phyloP scores from a whole-genome alignment of 805 yeast species.

The Starmerella kuoi region DNA sequence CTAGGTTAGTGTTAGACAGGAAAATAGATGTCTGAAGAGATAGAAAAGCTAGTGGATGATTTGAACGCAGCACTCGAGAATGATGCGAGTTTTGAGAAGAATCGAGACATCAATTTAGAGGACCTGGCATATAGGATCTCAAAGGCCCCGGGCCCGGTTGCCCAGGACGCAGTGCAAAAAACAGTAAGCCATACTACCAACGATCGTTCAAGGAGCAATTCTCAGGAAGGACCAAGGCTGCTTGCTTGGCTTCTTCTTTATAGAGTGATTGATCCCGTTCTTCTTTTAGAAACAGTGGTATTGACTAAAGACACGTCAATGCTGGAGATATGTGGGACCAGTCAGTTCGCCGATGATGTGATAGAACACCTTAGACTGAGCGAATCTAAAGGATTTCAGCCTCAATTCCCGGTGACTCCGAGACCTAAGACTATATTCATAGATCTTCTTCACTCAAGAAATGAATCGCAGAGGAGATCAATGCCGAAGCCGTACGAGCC shows the following conservation, averaged over 20 bases:
- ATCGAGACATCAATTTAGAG: too few relatives aligned
- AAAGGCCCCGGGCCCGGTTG: too few relatives aligned
- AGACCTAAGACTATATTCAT: neutral
- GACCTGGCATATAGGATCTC: too few relatives aligned
- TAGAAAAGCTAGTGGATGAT: too few relatives aligned
- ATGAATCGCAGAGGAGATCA: neutral
- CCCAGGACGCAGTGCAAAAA: too few relatives aligned
- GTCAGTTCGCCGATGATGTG: conserved; percentile 7
- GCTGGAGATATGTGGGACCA: conserved; percentile 11
- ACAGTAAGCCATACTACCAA: too few relatives aligned
- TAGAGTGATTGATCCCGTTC: conserved; percentile 7
- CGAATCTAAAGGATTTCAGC: neutral
- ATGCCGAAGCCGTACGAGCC: neutral
- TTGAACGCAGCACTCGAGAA: too few relatives aligned
- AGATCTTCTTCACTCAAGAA: neutral
- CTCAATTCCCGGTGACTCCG: neutral
- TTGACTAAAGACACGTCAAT: neutral
- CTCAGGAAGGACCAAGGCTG: too few relatives aligned
- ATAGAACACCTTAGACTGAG: conserved; percentile 4
- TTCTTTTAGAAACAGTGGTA: conserved; percentile 7
- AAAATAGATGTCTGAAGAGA: too few relatives aligned
- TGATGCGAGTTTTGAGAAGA: too few relatives aligned
- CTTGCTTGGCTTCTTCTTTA: conserved; percentile 14
- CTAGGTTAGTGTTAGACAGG: too few relatives aligned
- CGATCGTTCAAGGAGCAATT: too few relatives aligned